Evolutionary conservation across 2,329 filamentous ascomycete genomes (phyloP), one percentile per base, ranked within the genome.

Genomic region (Didymella pinodella): DNA sequence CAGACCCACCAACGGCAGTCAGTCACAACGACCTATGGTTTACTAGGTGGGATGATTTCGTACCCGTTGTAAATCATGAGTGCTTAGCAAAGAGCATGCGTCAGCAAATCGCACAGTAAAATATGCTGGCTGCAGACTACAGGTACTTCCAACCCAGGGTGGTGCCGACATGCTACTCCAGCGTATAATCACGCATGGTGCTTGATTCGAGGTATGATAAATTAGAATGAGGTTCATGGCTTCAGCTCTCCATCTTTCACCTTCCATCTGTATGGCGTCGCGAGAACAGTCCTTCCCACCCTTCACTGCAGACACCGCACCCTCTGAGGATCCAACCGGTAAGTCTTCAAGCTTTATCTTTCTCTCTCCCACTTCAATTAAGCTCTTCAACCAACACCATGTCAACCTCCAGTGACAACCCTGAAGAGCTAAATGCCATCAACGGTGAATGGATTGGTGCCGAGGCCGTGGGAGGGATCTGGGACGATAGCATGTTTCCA

Each of bases 401-500:
- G 20, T 22, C 28, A 3, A 45, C 40, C 26, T 22, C 32, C 25
- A 34, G 32, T 10, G 31, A 38, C 10, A 14, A 14, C n/a, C 48
- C 38, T 14, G 32, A 44, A 6, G 18, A 43, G 8, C 4, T 1
- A 6, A 6, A 16, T 1, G 25, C 10, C 22, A 20, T 31, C 31
- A 36, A 45, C 7, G 16, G 5, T 36, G 18, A 47, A 11, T 47
- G 50, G 43, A 22, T 10, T 3, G 40, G 28, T 8, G 7, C 8
- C 4, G 18, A 40, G 8, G 12, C 6, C 2, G 11, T 18, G 1
- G 52, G 52, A 7, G 44, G 44, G 29, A 10, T 20, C 20, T 44
- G 18, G 22, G 29, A 36, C 5, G n/a, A 38, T 36, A 29, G 20
- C n/a, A 38, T 55, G 45, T 55, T 55, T 25, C 28, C 45, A 8